Evolutionary conservation across 2,329 filamentous ascomycete genomes (phyloP).

Genomic region (Aspergillus sp.): DNA sequence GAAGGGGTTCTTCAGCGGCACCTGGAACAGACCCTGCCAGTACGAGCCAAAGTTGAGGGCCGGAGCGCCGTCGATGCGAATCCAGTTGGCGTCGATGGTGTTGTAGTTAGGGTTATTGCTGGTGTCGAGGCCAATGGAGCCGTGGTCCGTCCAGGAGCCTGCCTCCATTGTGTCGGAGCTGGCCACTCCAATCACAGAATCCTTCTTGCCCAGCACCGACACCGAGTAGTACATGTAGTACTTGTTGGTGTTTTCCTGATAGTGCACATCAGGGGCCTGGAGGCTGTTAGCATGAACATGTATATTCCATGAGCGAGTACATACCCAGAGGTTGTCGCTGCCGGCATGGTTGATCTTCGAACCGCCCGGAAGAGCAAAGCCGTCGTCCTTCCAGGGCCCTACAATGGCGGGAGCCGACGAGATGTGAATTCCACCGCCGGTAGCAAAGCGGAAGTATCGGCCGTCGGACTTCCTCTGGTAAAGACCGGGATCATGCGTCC

Average conservation of each 20-base stretch:
- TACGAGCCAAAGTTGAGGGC: slow-evolving; percentile 67
- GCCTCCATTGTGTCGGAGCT: slow-evolving; percentile 44
- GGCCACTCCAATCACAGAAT: slow-evolving; percentile 61
- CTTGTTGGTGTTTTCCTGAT: slow-evolving; percentile 46
- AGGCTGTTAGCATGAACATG: not conserved
- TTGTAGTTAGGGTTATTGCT: slow-evolving; percentile 49
- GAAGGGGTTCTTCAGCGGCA: slow-evolving; percentile 42
- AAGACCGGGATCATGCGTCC: slow-evolving; percentile 49
- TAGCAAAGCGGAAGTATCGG: slow-evolving; percentile 54
- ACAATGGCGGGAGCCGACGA: slow-evolving; percentile 45
- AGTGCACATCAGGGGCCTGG: slow-evolving; percentile 61
- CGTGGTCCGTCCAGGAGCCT: slow-evolving; percentile 37
- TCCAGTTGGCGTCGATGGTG: slow-evolving; percentile 59
- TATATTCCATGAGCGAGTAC: slow-evolving; percentile 3
- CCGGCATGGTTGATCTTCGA: slow-evolving; percentile 45
- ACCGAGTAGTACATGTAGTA: slow-evolving; percentile 68
- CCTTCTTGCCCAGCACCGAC: slow-evolving; percentile 58
- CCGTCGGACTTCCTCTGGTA: slow-evolving; percentile 49
- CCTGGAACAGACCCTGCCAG: slow-evolving; percentile 64
- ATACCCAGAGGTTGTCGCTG: slow-evolving; percentile 50
- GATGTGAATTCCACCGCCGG: slow-evolving; percentile 49
- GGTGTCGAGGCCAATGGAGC: slow-evolving; percentile 35
- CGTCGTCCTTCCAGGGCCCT: slow-evolving; percentile 51
- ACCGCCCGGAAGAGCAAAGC: slow-evolving; percentile 44
- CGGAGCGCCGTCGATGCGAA: slow-evolving; percentile 41